Percentiles rank a stretch among this genome's conserved stretches.
Evolutionary conservation across 495 filamentous ascomycete genomes (phyloP).

Genomic region (Apodospora peruviana): DNA sequence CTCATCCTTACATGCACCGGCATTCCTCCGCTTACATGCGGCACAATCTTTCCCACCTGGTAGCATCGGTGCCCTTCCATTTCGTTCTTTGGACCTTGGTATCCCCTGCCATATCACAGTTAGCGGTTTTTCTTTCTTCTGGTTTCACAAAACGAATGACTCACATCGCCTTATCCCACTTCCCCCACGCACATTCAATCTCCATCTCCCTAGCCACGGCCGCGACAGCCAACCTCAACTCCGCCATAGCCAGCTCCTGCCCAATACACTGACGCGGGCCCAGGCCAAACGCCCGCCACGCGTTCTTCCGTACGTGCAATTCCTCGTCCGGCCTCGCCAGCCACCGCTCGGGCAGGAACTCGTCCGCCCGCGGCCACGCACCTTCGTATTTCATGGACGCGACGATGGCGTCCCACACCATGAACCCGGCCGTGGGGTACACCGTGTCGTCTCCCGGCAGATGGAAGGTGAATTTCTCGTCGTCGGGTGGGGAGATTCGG

Average conservation of each 20-base stretch:
- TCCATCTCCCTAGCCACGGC: conserved; percentile 40
- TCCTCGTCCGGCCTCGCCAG: conserved; percentile 19
- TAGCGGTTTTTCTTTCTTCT: too few species aligned
- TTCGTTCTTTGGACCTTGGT: neutral
- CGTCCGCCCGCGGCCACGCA: conserved; percentile 25
- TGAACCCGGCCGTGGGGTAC: conserved; percentile 28
- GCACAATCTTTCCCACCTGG: conserved; percentile 3
- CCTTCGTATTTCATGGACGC: conserved; percentile 19
- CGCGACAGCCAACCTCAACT: conserved; percentile 34
- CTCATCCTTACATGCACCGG: conserved; percentile 8
- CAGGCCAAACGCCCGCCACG: conserved; percentile 42
- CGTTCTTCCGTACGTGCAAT: conserved; percentile 23
- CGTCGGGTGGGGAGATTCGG: conserved; percentile 35
- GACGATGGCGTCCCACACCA: conserved; percentile 22
- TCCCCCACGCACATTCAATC: too few species aligned
- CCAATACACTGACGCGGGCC: conserved; percentile 48
- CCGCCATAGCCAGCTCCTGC: conserved; percentile 41
- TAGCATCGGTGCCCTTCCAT: conserved; percentile 9
- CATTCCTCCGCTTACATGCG: conserved; percentile 9
- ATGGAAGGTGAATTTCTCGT: conserved; percentile 23
- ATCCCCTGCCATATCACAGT: conserved; percentile 13
- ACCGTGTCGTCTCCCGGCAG: conserved; percentile 19
- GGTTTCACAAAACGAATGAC: too few species aligned
- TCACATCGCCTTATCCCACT: too few species aligned
- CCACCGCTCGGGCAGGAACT: conserved; percentile 42